Conservation (phyloP, 1,284 basidiomycete genomes). For the Porogramme epimiltina region DNA sequence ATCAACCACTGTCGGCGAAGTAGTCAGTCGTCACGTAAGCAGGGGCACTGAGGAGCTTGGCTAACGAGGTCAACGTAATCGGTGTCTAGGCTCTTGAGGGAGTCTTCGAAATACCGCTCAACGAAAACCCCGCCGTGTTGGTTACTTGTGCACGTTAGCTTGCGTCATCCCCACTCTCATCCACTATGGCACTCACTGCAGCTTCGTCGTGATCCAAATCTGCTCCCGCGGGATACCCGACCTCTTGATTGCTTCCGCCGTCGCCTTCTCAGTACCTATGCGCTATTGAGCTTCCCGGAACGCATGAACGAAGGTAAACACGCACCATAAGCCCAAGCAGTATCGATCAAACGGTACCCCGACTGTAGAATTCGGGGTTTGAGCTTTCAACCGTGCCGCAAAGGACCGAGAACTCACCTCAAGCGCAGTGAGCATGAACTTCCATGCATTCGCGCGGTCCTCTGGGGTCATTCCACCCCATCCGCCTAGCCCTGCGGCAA, state of each 20-base stretch:
- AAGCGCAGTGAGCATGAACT: slow-evolving; percentile 30
- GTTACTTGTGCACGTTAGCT: not conserved
- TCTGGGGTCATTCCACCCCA: slow-evolving; percentile 30
- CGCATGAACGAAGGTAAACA: not conserved
- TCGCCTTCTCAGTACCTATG: slow-evolving; percentile 39
- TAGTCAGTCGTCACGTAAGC: not conserved
- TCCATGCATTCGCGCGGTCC: slow-evolving; percentile 22
- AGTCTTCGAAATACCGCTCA: slow-evolving; percentile 31
- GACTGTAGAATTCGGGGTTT: slow-evolving; percentile 15
- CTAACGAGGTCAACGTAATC: slow-evolving; percentile 36
- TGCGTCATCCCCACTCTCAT: too few species aligned
- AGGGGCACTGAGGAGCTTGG: not conserved
- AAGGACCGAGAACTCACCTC: slow-evolving; percentile 23
- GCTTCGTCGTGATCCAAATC: slow-evolving; percentile 48
- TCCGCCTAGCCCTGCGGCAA: slow-evolving; percentile 29
- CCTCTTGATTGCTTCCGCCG: slow-evolving; percentile 43
- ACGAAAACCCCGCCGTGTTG: slow-evolving; percentile 22
- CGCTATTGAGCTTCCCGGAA: not conserved
- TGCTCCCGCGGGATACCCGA: slow-evolving; percentile 43
- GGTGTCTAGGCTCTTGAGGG: slow-evolving; percentile 30
- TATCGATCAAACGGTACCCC: slow-evolving; percentile 34
- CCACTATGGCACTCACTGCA: slow-evolving; percentile 19
- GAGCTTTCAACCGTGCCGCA: too few species aligned
- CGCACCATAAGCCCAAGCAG: slow-evolving; percentile 32
- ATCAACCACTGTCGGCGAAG: slow-evolving; percentile 29